Percentiles rank a stretch among this genome's conserved stretches.
Evolutionary conservation across 345 rosid genomes (phyloP).

Genomic region (Ceriops decandra): DNA sequence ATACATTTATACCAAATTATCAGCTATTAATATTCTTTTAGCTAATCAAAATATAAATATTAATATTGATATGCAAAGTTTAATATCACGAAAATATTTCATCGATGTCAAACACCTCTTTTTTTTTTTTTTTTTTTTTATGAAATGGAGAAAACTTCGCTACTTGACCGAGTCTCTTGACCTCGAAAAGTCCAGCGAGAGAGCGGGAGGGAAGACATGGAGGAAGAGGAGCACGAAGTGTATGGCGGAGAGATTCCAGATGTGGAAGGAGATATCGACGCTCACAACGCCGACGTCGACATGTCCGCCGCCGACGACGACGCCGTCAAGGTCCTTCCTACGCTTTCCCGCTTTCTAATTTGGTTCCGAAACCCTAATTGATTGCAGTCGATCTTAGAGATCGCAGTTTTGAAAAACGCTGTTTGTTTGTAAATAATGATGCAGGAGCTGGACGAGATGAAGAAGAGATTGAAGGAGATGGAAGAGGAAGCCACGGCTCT

Average conservation of each 20-base stretch:
- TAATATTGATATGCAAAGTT: too few relatives aligned
- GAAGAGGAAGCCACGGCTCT: slow-evolving; percentile 98
- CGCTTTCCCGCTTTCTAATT: background rate
- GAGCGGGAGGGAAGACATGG: slow-evolving; percentile 32
- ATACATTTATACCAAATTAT: too few relatives aligned
- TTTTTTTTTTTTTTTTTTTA: too few relatives aligned
- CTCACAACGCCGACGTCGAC: slow-evolving; percentile 57
- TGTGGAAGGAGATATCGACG: slow-evolving; percentile 78
- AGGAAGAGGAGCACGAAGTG: slow-evolving; percentile 95
- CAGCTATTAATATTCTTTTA: too few relatives aligned
- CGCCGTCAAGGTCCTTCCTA: slow-evolving; percentile 57
- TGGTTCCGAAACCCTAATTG: background rate
- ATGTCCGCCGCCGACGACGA: slow-evolving; percentile 78
- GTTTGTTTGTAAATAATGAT: background rate
- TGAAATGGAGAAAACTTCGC: too few relatives aligned
- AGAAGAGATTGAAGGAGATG: slow-evolving; percentile 92
- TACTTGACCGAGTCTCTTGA: too few relatives aligned
- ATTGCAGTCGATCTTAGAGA: background rate
- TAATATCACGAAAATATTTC: too few relatives aligned
- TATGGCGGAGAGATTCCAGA: slow-evolving; percentile 96
- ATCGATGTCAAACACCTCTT: too few relatives aligned
- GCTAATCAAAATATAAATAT: too few relatives aligned
- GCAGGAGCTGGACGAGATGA: slow-evolving; percentile 97
- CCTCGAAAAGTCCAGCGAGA: background rate
- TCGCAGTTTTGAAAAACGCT: background rate